These are phyloP conservation scores for Xylaria longipes DNA, from an alignment of 495 filamentous ascomycete genomes.

Conservation along the genomic window DNA sequence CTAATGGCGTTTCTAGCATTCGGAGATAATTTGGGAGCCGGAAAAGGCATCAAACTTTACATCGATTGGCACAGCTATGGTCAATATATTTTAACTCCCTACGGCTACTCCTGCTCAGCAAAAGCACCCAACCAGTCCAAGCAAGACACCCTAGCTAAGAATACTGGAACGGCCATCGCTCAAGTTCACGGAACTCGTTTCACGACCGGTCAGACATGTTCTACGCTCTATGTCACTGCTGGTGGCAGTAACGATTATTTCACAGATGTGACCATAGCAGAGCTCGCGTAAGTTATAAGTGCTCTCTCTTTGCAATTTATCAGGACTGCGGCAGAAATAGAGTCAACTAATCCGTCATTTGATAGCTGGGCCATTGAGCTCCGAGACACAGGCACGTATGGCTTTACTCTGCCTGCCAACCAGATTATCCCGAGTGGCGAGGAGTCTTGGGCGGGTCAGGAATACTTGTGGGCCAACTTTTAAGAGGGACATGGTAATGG, in stretches of 20 bases:
- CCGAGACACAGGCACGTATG: slow-evolving; percentile 48
- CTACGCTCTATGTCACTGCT: slow-evolving; percentile 62
- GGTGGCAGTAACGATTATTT: slow-evolving; percentile 64
- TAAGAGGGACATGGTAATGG: slow-evolving; percentile 7
- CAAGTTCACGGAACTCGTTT: slow-evolving; percentile 56
- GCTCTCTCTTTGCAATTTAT: neutral
- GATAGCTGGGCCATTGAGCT: slow-evolving; percentile 62
- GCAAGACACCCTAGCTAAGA: slow-evolving; percentile 48
- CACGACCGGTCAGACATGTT: slow-evolving; percentile 60
- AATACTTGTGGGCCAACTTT: slow-evolving; percentile 60
- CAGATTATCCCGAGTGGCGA: slow-evolving; percentile 59
- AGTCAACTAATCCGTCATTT: neutral
- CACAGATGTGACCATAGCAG: slow-evolving; percentile 54
- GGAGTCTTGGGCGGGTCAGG: slow-evolving; percentile 63
- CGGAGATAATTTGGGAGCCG: slow-evolving; percentile 48
- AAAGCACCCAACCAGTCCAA: slow-evolving; percentile 52
- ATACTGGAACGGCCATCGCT: slow-evolving; percentile 48
- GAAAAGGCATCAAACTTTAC: slow-evolving; percentile 62
- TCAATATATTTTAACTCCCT: slow-evolving; percentile 53
- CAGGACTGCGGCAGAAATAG: neutral
- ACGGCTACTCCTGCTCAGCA: slow-evolving; percentile 49
- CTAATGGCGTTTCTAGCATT: slow-evolving; percentile 30
- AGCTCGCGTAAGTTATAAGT: slow-evolving; percentile 46
- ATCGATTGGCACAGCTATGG: slow-evolving; percentile 69
- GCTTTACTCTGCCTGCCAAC: slow-evolving; percentile 63